A percentile compares a stretch with the other conserved stretches of the same genome.
phyloP scores from a whole-genome alignment of 352 stramenopile genomes.

The Pythium oligandrum region DNA sequence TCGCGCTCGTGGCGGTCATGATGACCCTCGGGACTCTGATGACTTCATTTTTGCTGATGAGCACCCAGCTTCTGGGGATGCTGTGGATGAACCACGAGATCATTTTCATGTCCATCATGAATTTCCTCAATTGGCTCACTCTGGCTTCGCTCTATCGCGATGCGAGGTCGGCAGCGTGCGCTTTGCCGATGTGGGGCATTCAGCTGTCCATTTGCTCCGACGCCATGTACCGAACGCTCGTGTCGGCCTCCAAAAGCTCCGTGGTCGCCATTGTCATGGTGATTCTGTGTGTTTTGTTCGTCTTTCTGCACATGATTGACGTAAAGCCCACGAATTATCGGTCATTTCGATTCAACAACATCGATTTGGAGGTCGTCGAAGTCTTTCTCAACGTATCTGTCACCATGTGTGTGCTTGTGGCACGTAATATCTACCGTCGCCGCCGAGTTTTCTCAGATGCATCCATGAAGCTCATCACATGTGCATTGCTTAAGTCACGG shows the following conservation, averaged over 20 bases:
- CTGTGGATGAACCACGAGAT: slow-evolving; percentile 4
- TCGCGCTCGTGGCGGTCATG: neutral
- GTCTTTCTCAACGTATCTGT: slow-evolving; percentile 21
- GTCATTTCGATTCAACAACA: too few species aligned
- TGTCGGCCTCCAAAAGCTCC: neutral
- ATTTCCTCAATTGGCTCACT: slow-evolving; percentile 8
- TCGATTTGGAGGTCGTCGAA: slow-evolving; percentile 19
- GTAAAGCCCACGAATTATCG: too few species aligned
- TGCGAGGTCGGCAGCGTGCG: slow-evolving; percentile 1
- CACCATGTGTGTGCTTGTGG: slow-evolving; percentile 5
- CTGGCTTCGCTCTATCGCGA: slow-evolving; percentile 3
- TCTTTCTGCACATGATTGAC: neutral
- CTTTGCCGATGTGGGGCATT: neutral
- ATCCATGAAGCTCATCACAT: slow-evolving; percentile 8
- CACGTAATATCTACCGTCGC: slow-evolving; percentile 6
- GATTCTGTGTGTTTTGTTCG: neutral
- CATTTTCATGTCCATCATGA: slow-evolving; percentile 8
- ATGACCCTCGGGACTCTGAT: neutral
- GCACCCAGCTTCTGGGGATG: slow-evolving; percentile 3
- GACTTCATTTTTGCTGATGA: slow-evolving; percentile 10
- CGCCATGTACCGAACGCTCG: slow-evolving; percentile 8
- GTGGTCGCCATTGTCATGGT: slow-evolving; percentile 4
- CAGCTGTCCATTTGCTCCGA: slow-evolving; percentile 8
- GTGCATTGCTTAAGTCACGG: slow-evolving; percentile 5
- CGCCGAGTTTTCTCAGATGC: slow-evolving; percentile 4